Evolutionary conservation across 495 filamentous ascomycete genomes (phyloP), one percentile per base, ranked within the genome.

Genomic region (Lentithecium fluviatile): DNA sequence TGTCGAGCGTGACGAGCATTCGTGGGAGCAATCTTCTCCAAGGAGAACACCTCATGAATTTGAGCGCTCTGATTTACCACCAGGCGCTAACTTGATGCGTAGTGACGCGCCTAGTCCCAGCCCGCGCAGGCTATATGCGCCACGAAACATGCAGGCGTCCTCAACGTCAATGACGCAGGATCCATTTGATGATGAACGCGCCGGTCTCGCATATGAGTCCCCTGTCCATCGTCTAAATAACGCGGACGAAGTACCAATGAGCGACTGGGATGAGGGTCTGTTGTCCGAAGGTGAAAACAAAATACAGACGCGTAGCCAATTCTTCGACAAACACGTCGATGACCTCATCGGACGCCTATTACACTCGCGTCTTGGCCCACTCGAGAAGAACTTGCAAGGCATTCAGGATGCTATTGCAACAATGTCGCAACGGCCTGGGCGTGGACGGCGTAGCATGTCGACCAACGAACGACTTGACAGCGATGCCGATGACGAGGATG

Each of bases 401-500:
- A 93, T 98, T 40, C 87, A 92, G 65, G 77, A 87, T 17, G 40
- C 60, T 6, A 53, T 70, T 32, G 56, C 48, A 0, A 25, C 36
- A 26, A 62, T 69, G 26, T 60, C 56, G 8, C 58, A 64, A 34
- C 43, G 43, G 17, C n/a, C 45, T 25, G 55, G 64, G 25, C 60
- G 64, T 23, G 60, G 61, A 40, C 58, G 58, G 43, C 62, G 55
- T 47, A 59, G 58, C 62, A 68, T 66, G 59, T 67, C 52, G 54
- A 56, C 49, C 56, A 67, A 43, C 56, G 68, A 48, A 45, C 62
- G 48, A 32, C 83, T 84, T 47, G 81, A 92, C 47, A 96, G 91
- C 58, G 94, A 97, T 74, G 94, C 93, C 1, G 94, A 97, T 63
- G 94, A 97, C 62, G 92, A 96, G 69, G 92, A 95, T 66, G 90